These are phyloP conservation scores for Aschersonia sp. DNA, from an alignment of 2,329 filamentous ascomycete species.

Conservation along the genomic window DNA sequence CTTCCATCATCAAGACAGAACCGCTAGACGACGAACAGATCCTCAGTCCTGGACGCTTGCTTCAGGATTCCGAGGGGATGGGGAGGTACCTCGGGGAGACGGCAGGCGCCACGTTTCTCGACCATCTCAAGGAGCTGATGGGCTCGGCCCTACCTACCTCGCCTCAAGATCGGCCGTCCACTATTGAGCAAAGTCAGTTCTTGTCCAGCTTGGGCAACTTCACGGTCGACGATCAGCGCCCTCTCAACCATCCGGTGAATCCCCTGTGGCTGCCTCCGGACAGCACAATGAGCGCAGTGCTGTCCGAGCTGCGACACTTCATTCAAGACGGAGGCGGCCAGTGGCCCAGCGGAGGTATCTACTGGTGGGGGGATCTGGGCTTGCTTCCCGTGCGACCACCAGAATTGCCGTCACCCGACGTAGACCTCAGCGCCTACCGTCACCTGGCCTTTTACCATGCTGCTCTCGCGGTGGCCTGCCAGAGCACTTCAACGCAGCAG, in stretches of 20 bases:
- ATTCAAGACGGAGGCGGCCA: conserved; percentile 28
- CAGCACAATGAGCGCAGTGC: conserved; percentile 20
- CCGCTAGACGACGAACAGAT: conserved; percentile 10
- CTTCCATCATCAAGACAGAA: conserved; percentile 5
- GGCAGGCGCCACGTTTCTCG: conserved; percentile 33
- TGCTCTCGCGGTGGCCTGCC: conserved; percentile 24
- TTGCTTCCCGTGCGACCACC: conserved; percentile 13
- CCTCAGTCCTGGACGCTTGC: conserved; percentile 22
- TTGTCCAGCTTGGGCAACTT: conserved; percentile 27
- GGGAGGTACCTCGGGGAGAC: conserved; percentile 32
- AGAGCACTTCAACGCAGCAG: conserved; percentile 4
- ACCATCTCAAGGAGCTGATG: conserved; percentile 33
- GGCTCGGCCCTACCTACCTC: conserved; percentile 6
- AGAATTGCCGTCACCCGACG: conserved; percentile 7
- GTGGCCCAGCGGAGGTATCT: conserved; percentile 30
- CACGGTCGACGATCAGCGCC: conserved; percentile 30
- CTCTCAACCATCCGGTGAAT: conserved; percentile 22
- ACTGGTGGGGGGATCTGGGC: conserved; percentile 30
- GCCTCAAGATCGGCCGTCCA: conserved; percentile 1
- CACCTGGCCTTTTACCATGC: conserved; percentile 29
- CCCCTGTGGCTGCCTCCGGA: conserved; percentile 23
- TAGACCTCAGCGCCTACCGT: conserved; percentile 15
- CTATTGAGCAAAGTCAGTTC: conserved; percentile 13
- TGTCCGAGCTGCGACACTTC: conserved; percentile 25
- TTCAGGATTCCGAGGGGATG: conserved; percentile 28